These are phyloP conservation scores for Oidiodendron maius DNA, from an alignment of 495 filamentous ascomycete species.

Conservation along the genomic window DNA sequence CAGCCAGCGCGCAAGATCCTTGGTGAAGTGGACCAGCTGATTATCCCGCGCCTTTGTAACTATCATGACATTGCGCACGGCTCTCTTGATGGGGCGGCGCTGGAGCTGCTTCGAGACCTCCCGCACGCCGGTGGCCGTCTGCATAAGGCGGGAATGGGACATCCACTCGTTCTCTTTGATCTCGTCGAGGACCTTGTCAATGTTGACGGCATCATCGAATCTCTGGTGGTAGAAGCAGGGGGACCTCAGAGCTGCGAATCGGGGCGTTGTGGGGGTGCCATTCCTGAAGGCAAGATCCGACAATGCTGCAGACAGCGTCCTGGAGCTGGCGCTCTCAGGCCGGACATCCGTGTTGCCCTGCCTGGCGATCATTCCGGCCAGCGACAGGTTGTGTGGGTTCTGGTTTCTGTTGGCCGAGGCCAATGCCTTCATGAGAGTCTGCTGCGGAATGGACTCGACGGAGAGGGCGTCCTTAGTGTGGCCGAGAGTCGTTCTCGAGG, in stretches of 20 bases:
- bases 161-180: slow-evolving; percentile 84
- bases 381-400: slow-evolving; percentile 46
- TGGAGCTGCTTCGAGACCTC: slow-evolving; percentile 94
- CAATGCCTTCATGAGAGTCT: slow-evolving; percentile 85
- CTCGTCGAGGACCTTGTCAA: slow-evolving; percentile 92
- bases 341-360: slow-evolving; percentile 13
- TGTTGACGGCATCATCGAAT: slow-evolving; percentile 93
- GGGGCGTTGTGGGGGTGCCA: slow-evolving; percentile 53
- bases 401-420: slow-evolving; percentile 63
- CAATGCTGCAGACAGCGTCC: slow-evolving; percentile 60
- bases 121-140: slow-evolving; percentile 88
- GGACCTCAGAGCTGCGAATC: slow-evolving; percentile 66
- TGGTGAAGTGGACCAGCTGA: slow-evolving; percentile 74
- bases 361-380: slow-evolving; percentile 43
- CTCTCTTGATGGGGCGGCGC: slow-evolving; percentile 78
- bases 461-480: slow-evolving; percentile 60
- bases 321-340: slow-evolving; percentile 38
- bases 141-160: slow-evolving; percentile 86
- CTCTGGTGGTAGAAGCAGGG: slow-evolving; percentile 97
- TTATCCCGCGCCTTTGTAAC: slow-evolving; percentile 96
- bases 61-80: slow-evolving; percentile 89
- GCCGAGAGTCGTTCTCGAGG: slow-evolving; percentile 36
- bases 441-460: slow-evolving; percentile 68
- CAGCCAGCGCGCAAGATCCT: slow-evolving; percentile 81
- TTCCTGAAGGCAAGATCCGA: slow-evolving; percentile 47